Conservation (phyloP, 73 alveolate genomes). For the Paraurostyla sp. region DNA sequence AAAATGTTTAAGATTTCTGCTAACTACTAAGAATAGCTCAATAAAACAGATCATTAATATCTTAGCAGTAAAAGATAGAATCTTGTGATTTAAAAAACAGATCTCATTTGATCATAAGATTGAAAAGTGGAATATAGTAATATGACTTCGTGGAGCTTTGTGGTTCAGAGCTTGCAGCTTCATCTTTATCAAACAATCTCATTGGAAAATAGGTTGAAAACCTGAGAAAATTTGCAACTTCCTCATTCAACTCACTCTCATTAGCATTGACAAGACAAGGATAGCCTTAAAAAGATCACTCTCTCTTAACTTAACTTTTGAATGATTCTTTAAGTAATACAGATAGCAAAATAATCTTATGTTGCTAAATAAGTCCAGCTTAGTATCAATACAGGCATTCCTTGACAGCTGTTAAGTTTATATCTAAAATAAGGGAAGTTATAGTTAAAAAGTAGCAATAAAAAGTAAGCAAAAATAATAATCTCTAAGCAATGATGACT, state of each 20-base stretch:
- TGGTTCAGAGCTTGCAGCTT: slow-evolving; percentile 51
- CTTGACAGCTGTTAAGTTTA: slow-evolving; percentile 36
- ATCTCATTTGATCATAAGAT: slow-evolving; percentile 16
- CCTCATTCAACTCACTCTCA: slow-evolving; percentile 43
- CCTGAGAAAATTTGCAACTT: slow-evolving; percentile 24
- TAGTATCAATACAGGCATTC: slow-evolving; percentile 11
- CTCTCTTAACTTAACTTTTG: neutral
- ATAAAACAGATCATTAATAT: neutral
- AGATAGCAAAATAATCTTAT: neutral
- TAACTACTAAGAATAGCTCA: slow-evolving; percentile 35
- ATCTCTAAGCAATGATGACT: neutral
- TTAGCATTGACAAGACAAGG: neutral
- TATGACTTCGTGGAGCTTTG: slow-evolving; percentile 54
- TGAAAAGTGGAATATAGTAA: neutral
- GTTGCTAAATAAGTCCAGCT: slow-evolving; percentile 18
- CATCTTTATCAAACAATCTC: neutral
- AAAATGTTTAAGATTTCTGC: slow-evolving; percentile 29
- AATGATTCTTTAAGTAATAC: neutral
- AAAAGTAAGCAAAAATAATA: slow-evolving; percentile 1
- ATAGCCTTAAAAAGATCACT: neutral
- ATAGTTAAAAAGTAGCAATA: slow-evolving; percentile 4
- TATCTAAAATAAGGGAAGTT: slow-evolving; percentile 46
- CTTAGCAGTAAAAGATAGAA: slow-evolving; percentile 8
- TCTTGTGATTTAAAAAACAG: neutral
- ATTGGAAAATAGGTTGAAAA: slow-evolving; percentile 18